Percentiles rank a stretch among this genome's conserved stretches.
These are phyloP conservation scores for Aquilaria sinensis DNA, from an alignment of 345 rosid genomes.

Conservation along the genomic window DNA sequence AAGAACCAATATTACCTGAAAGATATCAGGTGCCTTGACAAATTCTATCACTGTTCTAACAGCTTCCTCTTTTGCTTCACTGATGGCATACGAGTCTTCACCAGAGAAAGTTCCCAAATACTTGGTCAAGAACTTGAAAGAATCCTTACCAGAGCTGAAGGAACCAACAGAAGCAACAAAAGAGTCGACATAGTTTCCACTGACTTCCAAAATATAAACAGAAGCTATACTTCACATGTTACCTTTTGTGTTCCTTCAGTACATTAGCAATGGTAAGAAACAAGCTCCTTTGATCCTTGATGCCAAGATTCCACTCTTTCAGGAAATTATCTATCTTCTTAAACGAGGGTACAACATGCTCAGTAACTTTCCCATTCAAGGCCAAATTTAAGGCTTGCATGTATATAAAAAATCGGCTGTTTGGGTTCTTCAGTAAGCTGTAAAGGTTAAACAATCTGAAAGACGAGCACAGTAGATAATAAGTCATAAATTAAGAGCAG, in stretches of 20 bases:
- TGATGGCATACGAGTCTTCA: slow-evolving; percentile 53
- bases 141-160: slow-evolving; percentile 67
- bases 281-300: slow-evolving; percentile 78
- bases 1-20: slow-evolving; percentile 52
- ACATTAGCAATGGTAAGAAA: slow-evolving; percentile 66
- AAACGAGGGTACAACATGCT: slow-evolving; percentile 63
- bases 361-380: slow-evolving; percentile 69
- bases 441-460: slow-evolving; percentile 89
- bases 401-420: slow-evolving; percentile 71
- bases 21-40: slow-evolving; percentile 80
- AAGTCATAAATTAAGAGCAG: slow-evolving; percentile 12
- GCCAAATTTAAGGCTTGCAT: slow-evolving; percentile 72
- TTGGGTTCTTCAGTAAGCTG: slow-evolving; percentile 65
- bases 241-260: slow-evolving; percentile 80
- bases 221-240: neutral
- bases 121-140: slow-evolving; percentile 68
- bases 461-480: slow-evolving; percentile 12
- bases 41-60: slow-evolving; percentile 67
- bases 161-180: slow-evolving; percentile 1
- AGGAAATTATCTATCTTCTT: slow-evolving; percentile 77
- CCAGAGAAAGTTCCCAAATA: slow-evolving; percentile 80
- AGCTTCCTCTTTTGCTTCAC: slow-evolving; percentile 93
- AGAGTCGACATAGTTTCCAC: neutral
- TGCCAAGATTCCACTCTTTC: slow-evolving; percentile 90
- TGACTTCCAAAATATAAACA: neutral